Conservation (phyloP, 2,329 filamentous ascomycete species). For the Trichoderma oligosporum region DNA sequence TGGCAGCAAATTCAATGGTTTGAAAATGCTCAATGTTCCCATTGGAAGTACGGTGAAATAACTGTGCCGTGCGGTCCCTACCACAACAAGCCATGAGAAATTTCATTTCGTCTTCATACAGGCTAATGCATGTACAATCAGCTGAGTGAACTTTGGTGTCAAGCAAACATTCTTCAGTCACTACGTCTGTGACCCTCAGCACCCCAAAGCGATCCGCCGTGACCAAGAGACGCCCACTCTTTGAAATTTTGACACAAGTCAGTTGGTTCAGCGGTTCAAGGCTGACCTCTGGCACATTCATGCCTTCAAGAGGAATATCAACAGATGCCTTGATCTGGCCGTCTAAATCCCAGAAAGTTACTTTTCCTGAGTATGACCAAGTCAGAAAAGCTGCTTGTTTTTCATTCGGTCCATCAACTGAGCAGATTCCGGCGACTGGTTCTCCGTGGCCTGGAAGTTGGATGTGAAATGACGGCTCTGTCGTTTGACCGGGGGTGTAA, state of each 20-base stretch:
- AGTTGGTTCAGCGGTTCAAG: slow-evolving; percentile 56
- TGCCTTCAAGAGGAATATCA: slow-evolving; percentile 66
- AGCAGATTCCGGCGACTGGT: slow-evolving; percentile 68
- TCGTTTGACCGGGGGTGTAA: slow-evolving; percentile 40
- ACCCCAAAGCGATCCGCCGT: slow-evolving; percentile 85
- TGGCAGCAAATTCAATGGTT: slow-evolving; percentile 87
- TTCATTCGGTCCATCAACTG: slow-evolving; percentile 57
- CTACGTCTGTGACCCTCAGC: slow-evolving; percentile 63
- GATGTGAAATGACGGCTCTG: slow-evolving; percentile 43
- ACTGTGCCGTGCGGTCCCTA: slow-evolving; percentile 84
- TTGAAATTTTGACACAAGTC: slow-evolving; percentile 56
- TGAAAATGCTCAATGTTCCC: slow-evolving; percentile 74
- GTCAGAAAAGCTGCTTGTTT: slow-evolving; percentile 75
- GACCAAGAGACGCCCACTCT: slow-evolving; percentile 64
- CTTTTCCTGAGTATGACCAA: slow-evolving; percentile 76
- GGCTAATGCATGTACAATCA: slow-evolving; percentile 77
- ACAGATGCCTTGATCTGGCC: slow-evolving; percentile 65
- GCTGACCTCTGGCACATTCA: slow-evolving; percentile 60
- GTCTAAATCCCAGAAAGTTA: slow-evolving; percentile 77
- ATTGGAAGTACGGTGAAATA: slow-evolving; percentile 63
- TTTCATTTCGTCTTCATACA: slow-evolving; percentile 59
- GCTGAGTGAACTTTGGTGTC: slow-evolving; percentile 82
- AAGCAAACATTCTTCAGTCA: slow-evolving; percentile 58
- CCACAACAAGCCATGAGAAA: slow-evolving; percentile 77
- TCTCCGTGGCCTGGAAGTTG: slow-evolving; percentile 61